Percentiles rank a stretch among this genome's conserved stretches.
phyloP scores from a whole-genome alignment of 2,329 filamentous ascomycete genomes.

The Fusarium staphyleae region DNA sequence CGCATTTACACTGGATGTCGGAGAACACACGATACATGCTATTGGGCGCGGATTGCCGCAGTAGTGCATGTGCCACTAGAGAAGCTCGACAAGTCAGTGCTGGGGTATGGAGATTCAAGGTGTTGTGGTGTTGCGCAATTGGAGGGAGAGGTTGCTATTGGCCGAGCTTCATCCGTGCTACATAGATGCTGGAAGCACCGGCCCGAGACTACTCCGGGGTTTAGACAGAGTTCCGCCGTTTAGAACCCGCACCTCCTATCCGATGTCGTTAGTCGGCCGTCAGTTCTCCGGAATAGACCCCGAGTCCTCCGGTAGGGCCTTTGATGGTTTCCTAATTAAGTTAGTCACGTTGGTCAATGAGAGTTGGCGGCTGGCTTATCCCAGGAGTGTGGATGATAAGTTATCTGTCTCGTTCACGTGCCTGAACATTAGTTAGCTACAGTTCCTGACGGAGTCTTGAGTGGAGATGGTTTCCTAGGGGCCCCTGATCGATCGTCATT shows the following conservation, averaged over 20 bases:
- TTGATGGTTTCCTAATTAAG: too few relatives aligned
- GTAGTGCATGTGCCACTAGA: not conserved
- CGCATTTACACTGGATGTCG: slow-evolving; percentile 20
- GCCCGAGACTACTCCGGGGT: slow-evolving; percentile 26
- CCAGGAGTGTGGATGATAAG: not conserved
- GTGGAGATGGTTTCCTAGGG: slow-evolving; percentile 17
- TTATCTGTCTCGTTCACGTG: not conserved
- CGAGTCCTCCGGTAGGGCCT: too few relatives aligned
- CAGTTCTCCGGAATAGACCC: too few relatives aligned
- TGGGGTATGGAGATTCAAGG: slow-evolving; percentile 5
- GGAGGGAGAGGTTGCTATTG: slow-evolving; percentile 4
- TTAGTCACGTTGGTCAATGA: too few relatives aligned
- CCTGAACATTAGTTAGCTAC: too few relatives aligned
- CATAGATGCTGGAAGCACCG: slow-evolving; percentile 3
- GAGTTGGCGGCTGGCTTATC: too few relatives aligned
- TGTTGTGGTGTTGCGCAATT: slow-evolving; percentile 32
- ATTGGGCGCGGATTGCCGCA: not conserved
- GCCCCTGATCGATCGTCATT: slow-evolving; percentile 31
- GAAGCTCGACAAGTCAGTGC: slow-evolving; percentile 16
- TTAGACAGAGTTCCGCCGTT: slow-evolving; percentile 25
- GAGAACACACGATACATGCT: slow-evolving; percentile 5
- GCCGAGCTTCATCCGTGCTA: slow-evolving; percentile 19
- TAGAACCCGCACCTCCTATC: not conserved
- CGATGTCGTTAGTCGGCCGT: not conserved
- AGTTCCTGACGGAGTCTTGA: slow-evolving; percentile 6